phyloP scores from a whole-genome alignment of 2,329 filamentous ascomycete species.

The Pezicula rhizophila region DNA sequence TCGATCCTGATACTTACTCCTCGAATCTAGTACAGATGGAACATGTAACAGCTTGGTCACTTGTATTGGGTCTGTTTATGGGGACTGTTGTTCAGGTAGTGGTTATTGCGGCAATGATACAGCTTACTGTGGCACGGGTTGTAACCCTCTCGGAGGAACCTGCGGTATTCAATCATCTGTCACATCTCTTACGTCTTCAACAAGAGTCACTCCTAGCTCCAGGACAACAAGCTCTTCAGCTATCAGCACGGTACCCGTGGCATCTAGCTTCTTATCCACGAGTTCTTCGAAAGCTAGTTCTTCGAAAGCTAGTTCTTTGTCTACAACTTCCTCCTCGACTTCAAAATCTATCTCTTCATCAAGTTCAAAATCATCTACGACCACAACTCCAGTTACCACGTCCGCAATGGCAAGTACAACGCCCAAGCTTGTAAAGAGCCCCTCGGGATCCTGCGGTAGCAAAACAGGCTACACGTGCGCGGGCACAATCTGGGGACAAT shows the following conservation, averaged over 20 bases:
- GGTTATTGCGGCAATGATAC: conserved; percentile 21
- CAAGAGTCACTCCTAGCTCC: background rate
- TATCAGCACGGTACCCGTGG: background rate
- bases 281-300: background rate
- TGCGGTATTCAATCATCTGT: conserved; percentile 4
- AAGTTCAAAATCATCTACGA: background rate
- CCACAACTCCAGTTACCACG: background rate
- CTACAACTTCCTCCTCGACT: background rate
- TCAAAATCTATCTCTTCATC: background rate
- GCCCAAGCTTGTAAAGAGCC: conserved; percentile 1
- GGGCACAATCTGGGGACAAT: conserved; percentile 16
- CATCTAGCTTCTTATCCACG: background rate
- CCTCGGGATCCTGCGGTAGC: conserved; percentile 13
- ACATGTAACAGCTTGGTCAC: conserved; percentile 12
- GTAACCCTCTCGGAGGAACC: conserved; percentile 15
- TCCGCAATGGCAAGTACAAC: conserved; percentile 1
- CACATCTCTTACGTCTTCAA: background rate
- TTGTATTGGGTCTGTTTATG: conserved; percentile 12
- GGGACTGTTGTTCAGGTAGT: conserved; percentile 21
- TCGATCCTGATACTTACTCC: too few species aligned
- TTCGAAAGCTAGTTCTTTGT: background rate
- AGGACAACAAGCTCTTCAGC: background rate
- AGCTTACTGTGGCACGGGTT: conserved; percentile 22
- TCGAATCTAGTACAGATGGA: background rate
- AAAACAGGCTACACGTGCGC: conserved; percentile 18